Evolutionary conservation across 2,329 filamentous ascomycete species (phyloP).

Genomic region (Phialemonium atrogriseum): DNA sequence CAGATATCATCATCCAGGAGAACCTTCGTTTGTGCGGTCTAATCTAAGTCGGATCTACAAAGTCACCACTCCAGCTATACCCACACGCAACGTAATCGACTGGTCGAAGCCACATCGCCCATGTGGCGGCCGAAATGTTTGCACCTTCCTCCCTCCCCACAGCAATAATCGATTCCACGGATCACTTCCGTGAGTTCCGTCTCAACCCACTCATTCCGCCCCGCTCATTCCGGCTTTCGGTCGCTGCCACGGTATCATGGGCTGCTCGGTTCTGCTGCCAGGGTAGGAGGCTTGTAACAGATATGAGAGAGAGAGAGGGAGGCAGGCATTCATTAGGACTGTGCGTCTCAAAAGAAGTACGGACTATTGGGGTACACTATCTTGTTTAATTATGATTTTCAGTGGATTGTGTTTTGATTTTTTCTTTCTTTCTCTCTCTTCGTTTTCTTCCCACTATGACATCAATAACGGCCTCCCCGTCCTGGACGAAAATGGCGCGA

Average conservation of each 20-base stretch:
- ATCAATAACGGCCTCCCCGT: too few relatives aligned
- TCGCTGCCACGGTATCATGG: too few relatives aligned
- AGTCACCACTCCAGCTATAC: too few relatives aligned
- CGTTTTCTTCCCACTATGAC: slow-evolving; percentile 17
- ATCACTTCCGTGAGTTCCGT: too few relatives aligned
- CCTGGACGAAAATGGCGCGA: slow-evolving; percentile 1
- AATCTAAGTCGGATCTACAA: slow-evolving; percentile 61
- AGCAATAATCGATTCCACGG: too few relatives aligned
- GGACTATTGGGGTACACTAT: slow-evolving; percentile 11
- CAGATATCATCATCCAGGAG: slow-evolving; percentile 99
- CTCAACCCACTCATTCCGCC: too few relatives aligned
- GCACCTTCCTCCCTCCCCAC: too few relatives aligned
- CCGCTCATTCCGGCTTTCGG: too few relatives aligned
- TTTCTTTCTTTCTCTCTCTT: slow-evolving; percentile 7
- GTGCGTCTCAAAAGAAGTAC: slow-evolving; percentile 6
- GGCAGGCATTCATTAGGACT: slow-evolving; percentile 3
- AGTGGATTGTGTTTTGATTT: slow-evolving; percentile 7
- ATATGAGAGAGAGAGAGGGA: slow-evolving; percentile 14
- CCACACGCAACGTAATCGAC: slow-evolving; percentile 8
- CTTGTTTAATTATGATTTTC: slow-evolving; percentile 19
- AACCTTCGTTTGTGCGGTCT: slow-evolving; percentile 95
- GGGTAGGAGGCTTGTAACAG: slow-evolving; percentile 11
- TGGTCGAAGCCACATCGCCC: not conserved
- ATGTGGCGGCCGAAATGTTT: too few relatives aligned
- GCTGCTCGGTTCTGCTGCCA: too few relatives aligned